Evolutionary conservation across 202 grass and related monocot species (phyloP).

Genomic region (Bolboschoenoplectus hybrid): DNA sequence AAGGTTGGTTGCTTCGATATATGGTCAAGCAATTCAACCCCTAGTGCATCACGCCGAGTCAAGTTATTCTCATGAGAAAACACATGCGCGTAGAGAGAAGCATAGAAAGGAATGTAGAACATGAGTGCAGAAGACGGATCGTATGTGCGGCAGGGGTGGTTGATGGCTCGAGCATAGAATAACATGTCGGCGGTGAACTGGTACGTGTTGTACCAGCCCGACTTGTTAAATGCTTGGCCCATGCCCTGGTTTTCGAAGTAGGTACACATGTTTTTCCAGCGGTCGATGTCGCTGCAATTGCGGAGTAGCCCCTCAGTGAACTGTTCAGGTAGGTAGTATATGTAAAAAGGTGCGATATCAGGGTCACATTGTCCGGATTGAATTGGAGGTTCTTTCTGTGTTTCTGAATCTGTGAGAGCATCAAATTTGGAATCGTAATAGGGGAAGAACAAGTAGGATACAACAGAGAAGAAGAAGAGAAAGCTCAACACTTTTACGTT

Average conservation of each 20-base stretch:
- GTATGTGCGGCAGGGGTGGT: constrained; percentile 66
- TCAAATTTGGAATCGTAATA: background rate
- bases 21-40: constrained; percentile 46
- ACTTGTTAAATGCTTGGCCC: constrained; percentile 52
- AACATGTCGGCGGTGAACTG: constrained; percentile 60
- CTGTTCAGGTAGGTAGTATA: constrained; percentile 54
- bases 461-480: constrained; percentile 13
- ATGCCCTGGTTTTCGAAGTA: constrained; percentile 60
- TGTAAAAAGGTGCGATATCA: constrained; percentile 55
- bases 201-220: constrained; percentile 67
- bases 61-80: constrained; percentile 57
- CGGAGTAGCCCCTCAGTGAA: constrained; percentile 67
- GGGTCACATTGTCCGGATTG: constrained; percentile 22
- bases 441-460: constrained; percentile 23
- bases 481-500: background rate
- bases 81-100: constrained; percentile 52
- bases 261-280: constrained; percentile 59
- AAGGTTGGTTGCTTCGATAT: constrained; percentile 53
- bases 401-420: background rate
- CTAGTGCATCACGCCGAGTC: constrained; percentile 53
- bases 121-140: constrained; percentile 50
- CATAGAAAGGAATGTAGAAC: constrained; percentile 72
- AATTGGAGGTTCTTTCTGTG: background rate
- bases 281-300: constrained; percentile 49
- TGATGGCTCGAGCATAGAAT: constrained; percentile 59